phyloP scores from a whole-genome alignment of 2,329 filamentous ascomycete genomes.

The Corniculantispora saksenae region DNA sequence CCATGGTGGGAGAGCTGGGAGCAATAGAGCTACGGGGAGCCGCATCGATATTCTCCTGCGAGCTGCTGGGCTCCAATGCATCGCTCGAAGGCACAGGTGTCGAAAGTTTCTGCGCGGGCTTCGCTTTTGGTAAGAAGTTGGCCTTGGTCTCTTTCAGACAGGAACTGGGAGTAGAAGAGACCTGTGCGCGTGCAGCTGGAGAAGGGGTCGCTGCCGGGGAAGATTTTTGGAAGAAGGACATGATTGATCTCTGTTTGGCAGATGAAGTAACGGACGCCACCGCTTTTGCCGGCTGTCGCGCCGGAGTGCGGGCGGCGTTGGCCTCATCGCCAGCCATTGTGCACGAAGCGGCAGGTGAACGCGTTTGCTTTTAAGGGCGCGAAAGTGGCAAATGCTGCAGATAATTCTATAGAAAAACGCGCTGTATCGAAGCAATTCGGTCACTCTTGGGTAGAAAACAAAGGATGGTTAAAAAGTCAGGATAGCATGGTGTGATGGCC shows the following conservation, averaged over 20 bases:
- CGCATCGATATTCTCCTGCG: conserved; percentile 62
- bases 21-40: conserved; percentile 50
- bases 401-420: not conserved
- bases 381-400: not conserved
- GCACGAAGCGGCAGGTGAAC: conserved; percentile 12
- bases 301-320: conserved; percentile 35
- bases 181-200: conserved; percentile 34
- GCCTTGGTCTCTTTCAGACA: conserved; percentile 44
- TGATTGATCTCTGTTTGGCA: conserved; percentile 44
- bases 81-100: conserved; percentile 85
- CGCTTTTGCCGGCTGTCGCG: conserved; percentile 31
- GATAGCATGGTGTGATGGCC: not conserved
- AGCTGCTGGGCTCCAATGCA: conserved; percentile 64
- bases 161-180: conserved; percentile 35
- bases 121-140: conserved; percentile 40
- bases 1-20: conserved; percentile 42
- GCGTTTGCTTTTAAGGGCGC: not conserved
- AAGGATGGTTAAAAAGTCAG: not conserved
- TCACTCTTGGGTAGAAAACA: not conserved
- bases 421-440: not conserved
- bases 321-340: conserved; percentile 34
- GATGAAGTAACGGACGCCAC: conserved; percentile 32
- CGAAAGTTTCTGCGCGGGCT: conserved; percentile 37
- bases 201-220: conserved; percentile 36
- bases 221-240: conserved; percentile 48